Percentiles rank a stretch among this genome's conserved stretches.
phyloP scores from a whole-genome alignment of 129 eudicot genomes.

The Centella asiatica region DNA sequence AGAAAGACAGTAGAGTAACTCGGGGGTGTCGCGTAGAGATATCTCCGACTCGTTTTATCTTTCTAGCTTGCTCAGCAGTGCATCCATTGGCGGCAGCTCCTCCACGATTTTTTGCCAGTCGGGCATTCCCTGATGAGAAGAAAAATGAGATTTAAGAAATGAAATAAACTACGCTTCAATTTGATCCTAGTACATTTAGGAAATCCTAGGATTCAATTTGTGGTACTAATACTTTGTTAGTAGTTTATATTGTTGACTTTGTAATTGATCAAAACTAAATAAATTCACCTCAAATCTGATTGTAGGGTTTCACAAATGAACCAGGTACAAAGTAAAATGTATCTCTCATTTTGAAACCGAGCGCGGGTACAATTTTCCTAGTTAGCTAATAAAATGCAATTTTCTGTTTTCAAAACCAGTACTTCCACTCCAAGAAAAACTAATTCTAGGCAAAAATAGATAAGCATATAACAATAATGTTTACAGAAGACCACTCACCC shows the following conservation, averaged over 20 bases:
- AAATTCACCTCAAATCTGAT: too few species aligned
- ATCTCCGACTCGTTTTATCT: constrained; percentile 31
- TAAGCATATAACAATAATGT: neutral
- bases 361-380: too few species aligned
- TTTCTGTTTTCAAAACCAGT: neutral
- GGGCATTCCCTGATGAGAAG: constrained; percentile 66
- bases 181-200: neutral
- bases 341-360: too few species aligned
- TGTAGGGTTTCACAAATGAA: too few species aligned
- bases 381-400: too few species aligned
- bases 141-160: neutral
- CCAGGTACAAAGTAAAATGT: too few species aligned
- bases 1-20: neutral
- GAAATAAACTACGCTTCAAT: too few species aligned
- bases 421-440: neutral
- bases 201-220: neutral
- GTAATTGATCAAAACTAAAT: too few species aligned
- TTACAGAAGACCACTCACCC: constrained; percentile 39
- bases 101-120: constrained; percentile 85
- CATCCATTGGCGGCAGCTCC: constrained; percentile 93
- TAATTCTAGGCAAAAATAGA: neutral
- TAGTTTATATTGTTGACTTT: too few species aligned
- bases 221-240: too few species aligned
- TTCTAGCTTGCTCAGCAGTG: constrained; percentile 85
- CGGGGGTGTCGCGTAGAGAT: neutral